Evolutionary conservation across 352 stramenopile species (phyloP), one percentile per base, ranked within the genome.

Genomic region (Pilasporangium apinafurcum): DNA sequence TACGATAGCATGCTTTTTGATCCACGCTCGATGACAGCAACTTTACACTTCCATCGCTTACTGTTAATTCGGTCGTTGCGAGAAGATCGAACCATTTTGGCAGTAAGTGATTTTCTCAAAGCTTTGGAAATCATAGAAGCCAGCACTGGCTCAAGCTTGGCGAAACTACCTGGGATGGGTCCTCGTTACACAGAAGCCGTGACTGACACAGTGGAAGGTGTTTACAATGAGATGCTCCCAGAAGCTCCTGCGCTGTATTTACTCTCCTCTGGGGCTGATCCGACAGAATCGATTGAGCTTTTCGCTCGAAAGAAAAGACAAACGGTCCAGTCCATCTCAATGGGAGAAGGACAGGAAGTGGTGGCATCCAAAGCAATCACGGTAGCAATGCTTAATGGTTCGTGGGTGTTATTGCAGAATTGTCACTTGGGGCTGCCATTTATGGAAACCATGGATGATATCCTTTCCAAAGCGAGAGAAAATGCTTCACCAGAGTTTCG

Each of bases 361-460:
- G 65, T 88, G 3, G 79, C 77, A 2, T 48, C 64, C 5, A 68
- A 72, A 24, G 71, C 77, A 0, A 76, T 92, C 25, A 56, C 48
- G 0, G 56, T 56, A 3, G 80, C 70, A 1, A 82, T 79, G 63
- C 46, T 86, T 17, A 86, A 89, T 29, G 80, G 80, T 5, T 75
- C 80, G 24, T 92, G 80, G 80, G 69, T 92, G 22, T 52, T 90
- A 5, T 66, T 92, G 0, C 80, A 92, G 44, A 90, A 92, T 47
- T 92, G 80, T 39, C 74, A 92, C 40, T 39, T 92, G 1, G 77
- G 72, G 0, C 46, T 92, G 0, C 67, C 58, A 5, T 88, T 83
- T 48, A 79, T 92, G 57, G 72, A 86, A 21, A 44, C 52, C 1
- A 43, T 92, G 21, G 74, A 76, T 12, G 74, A 87, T 30, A 59